Conservation (phyloP, 176 grass and related monocot species). For the Oryza rufipogon region DNA sequence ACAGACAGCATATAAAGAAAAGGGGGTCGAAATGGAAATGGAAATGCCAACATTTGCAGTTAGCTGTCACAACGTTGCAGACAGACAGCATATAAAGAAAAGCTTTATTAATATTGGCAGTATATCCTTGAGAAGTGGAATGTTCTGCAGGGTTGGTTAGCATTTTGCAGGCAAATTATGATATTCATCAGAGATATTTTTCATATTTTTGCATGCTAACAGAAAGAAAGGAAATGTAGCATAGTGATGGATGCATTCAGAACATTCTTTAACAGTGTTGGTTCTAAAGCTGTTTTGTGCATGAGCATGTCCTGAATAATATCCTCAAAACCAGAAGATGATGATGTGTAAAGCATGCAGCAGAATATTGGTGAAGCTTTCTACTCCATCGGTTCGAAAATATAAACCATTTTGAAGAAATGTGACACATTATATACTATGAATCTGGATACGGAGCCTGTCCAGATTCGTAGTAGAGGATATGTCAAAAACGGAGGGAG, state of each 20-base stretch:
- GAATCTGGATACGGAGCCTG: accelerated
- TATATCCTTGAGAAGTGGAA: neutral
- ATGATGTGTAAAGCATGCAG: neutral
- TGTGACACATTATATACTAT: too few relatives aligned
- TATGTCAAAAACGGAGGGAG: too few relatives aligned
- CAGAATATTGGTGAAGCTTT: neutral
- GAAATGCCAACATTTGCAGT: neutral
- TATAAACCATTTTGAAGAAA: too few relatives aligned
- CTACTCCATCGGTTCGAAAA: accelerated
- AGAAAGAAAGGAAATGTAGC: neutral
- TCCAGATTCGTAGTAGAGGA: too few relatives aligned
- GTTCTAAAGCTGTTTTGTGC: neutral
- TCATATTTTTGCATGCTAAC: neutral
- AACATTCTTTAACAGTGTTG: neutral
- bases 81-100: too few relatives aligned
- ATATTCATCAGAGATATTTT: neutral
- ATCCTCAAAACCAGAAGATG: neutral
- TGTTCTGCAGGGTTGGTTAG: neutral
- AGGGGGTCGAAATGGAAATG: neutral
- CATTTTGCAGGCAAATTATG: neutral
- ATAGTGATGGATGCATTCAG: neutral
- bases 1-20: constrained; percentile 1
- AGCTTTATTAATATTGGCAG: neutral
- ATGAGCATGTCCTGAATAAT: neutral
- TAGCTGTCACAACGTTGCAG: too few relatives aligned